Evolutionary conservation across 345 rosid species (phyloP).

Genomic region (Eutrema yunnanense): DNA sequence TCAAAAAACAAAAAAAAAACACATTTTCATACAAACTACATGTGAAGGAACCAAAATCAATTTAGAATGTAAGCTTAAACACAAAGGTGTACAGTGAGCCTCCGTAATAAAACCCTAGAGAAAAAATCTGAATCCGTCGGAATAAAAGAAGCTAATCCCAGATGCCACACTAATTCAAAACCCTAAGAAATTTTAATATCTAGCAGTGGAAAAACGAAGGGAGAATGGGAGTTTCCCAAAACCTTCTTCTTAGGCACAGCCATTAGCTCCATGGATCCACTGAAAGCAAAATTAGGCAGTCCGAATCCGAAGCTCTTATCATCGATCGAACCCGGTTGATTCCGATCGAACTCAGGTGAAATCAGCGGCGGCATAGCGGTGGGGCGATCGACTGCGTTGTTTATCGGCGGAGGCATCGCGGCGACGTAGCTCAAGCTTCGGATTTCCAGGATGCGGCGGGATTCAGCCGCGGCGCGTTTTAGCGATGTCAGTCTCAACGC

Average conservation of each 20-base stretch:
- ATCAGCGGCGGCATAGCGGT: conserved; percentile 21
- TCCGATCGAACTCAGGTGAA: conserved; percentile 16
- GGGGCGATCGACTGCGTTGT: conserved; percentile 26
- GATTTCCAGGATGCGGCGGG: conserved; percentile 16
- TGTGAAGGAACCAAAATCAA: not conserved
- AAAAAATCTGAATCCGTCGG: not conserved
- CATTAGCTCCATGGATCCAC: conserved; percentile 84
- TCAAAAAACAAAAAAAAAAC: not conserved
- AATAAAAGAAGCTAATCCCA: not conserved
- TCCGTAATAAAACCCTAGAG: conserved; percentile 4
- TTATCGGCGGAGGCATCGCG: conserved; percentile 43
- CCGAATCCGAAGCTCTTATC: conserved; percentile 30
- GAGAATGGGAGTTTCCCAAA: not conserved
- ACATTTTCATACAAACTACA: not conserved
- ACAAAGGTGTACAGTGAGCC: not conserved
- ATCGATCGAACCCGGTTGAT: conserved; percentile 24
- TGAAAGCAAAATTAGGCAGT: conserved; percentile 38
- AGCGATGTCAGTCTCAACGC: conserved; percentile 46
- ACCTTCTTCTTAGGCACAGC: conserved; percentile 90
- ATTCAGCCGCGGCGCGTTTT: conserved; percentile 31
- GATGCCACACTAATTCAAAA: not conserved
- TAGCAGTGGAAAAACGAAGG: not conserved
- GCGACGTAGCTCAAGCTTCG: conserved; percentile 37
- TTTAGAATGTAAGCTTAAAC: not conserved
- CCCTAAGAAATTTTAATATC: not conserved